Base-by-base conservation (phyloP, 202 grass and related monocot genomes). In the Panicum virgatum region DNA sequence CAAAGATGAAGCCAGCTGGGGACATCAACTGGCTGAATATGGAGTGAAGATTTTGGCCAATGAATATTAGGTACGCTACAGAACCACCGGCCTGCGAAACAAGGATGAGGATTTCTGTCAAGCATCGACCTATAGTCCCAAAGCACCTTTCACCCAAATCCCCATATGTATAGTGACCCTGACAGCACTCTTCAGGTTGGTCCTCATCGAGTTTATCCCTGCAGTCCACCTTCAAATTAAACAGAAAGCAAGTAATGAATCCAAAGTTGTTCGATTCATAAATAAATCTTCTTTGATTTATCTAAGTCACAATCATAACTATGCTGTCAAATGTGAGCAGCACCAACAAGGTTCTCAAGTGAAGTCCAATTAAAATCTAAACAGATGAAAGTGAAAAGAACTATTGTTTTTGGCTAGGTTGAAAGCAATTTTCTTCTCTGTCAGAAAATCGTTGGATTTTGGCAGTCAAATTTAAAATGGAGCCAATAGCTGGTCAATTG, bases 21-120 rank as follows among this genome's bases (percentile, higher is more conserved):
- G 87, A 83, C 79, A 86, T 86, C 2, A 44, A 40, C 27, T 83
- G 87, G 53, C 92, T 67, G 83, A 98, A 93, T 16, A 94, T 20
- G 5, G 92, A 98, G 54, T 88, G 84, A 9, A 98, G 95, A 82
- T 98, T 98, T 70, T 98, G 92, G 10, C 95, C 88, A 62, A 98
- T 98, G 59, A 98, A 98, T 62, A 98, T 87, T 12, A 98, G 82
- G 79, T 95, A 98, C 12, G 90, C 92, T 68, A 95, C 86, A 46
- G 88, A 86, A 27, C 92, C 92, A 10, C 92, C 95, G 1, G 95
- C 87, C 81, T 98, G 90, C 19, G 88, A 69, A 65, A 95, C 82
- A 73, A 95, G 71, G 80, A 98, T 86, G 58, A 98, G 86, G 61
- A 93, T 88, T 76, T 98, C 92, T 25, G 92, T 98, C 26, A 98